Evolutionary conservation across 805 yeast genomes (phyloP).

Genomic region (Suhomyces faveliae): DNA sequence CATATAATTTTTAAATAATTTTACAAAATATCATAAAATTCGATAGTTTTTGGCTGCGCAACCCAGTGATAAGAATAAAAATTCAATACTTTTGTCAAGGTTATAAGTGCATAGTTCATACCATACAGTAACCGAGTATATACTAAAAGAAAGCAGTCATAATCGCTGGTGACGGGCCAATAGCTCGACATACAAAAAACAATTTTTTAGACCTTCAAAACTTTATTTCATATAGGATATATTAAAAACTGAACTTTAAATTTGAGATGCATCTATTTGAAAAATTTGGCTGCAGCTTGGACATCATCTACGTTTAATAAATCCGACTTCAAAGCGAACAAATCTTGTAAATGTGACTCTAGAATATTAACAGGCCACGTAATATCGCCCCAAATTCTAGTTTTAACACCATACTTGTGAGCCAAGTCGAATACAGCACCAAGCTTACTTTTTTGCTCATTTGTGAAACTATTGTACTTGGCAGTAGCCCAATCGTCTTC

Average conservation of each 20-base stretch:
- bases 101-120: no score
- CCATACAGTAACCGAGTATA: no score
- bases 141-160: no score
- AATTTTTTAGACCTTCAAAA: no score
- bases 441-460: constrained; percentile 29
- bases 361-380: constrained; percentile 57
- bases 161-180: no score
- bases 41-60: neutral
- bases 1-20: neutral
- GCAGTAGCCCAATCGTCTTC: constrained; percentile 14
- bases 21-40: neutral
- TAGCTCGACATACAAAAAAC: no score
- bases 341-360: constrained; percentile 48
- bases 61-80: no score
- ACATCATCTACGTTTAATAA: constrained; percentile 64
- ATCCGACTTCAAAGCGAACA: constrained; percentile 51
- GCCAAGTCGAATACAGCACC: constrained; percentile 36
- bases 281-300: constrained; percentile 27
- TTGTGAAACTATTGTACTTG: constrained; percentile 28
- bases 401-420: constrained; percentile 49
- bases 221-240: no score
- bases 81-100: no score
- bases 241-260: neutral
- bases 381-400: constrained; percentile 73
- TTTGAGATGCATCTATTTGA: neutral